phyloP scores from a whole-genome alignment of 2,329 filamentous ascomycete genomes.

The Fusarium globosum region DNA sequence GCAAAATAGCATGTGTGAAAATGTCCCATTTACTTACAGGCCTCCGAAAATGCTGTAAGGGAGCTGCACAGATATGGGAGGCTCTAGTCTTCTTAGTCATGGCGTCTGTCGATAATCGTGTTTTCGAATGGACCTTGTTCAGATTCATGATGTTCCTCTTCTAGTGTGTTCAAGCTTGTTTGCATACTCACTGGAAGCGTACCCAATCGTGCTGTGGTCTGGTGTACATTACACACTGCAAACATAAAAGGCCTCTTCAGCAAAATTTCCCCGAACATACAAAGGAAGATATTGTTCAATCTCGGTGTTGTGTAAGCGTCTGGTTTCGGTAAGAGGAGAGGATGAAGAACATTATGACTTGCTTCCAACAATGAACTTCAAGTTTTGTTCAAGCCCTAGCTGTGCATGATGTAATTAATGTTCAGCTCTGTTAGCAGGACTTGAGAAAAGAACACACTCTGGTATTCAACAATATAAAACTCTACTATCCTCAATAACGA shows the following conservation, averaged over 20 bases:
- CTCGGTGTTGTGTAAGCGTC: fast-evolving
- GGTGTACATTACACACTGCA: neutral
- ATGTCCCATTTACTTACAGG: neutral
- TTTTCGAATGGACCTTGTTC: too few species aligned
- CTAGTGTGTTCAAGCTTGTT: neutral
- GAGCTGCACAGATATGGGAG: neutral
- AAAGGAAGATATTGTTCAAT: neutral
- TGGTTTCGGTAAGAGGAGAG: fast-evolving
- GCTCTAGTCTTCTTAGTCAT: neutral
- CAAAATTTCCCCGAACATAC: neutral
- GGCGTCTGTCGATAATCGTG: fast-evolving
- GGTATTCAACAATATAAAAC: neutral
- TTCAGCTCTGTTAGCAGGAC: neutral
- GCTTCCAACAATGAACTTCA: neutral
- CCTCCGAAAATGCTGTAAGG: neutral
- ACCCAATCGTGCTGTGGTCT: neutral
- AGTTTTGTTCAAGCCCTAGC: neutral
- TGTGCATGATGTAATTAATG: too few species aligned
- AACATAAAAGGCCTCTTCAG: too few species aligned
- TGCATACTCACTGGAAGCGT: neutral
- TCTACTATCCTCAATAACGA: fast-evolving
- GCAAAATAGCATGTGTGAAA: neutral
- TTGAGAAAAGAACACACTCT: neutral
- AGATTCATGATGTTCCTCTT: too few species aligned
- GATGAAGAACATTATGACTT: neutral